Base-by-base conservation (phyloP, 2,329 filamentous ascomycete species). In the Pyrenophora teres region DNA sequence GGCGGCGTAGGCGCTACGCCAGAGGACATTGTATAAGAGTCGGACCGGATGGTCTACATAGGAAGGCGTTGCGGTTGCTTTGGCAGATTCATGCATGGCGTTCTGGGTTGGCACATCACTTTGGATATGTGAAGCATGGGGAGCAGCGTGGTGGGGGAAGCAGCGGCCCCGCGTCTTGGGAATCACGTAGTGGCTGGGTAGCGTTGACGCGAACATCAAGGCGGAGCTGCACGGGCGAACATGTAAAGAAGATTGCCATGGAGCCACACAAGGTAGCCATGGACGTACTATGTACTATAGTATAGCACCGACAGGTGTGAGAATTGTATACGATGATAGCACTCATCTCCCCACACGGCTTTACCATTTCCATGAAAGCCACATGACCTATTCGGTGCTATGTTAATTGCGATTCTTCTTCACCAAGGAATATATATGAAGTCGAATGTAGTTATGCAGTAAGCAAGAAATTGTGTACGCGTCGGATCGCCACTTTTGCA, bases 51-150 rank as follows among this genome's bases (percentile, higher is more conserved):
- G 35, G 50, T 51, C 43, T 56, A 41, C 41, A 60, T 58, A 51
- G 59, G 59, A 51, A 55, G 59, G 63, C 63, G 63, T 65, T 66
- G 62, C 47, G 62, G 56, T 61, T 44, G 56, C 44, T 60, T 52
- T 21, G 48, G 35, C 47, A 59, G 49, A 39, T 60, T 64, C 50
- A 61, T 57, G 56, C 62, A 59, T 59, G 62, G 62, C 62, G 62
- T 67, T 67, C 52, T 63, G 56, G 60, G 50, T 58, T 57, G 49
- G 45, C 46, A 52, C 36, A 57, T 40, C 38, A 52, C 30, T 52
- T 57, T 52, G 50, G 50, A 48, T 50, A 53, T 15, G 50, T 40
- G 36, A 30, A 41, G 46, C 36, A 43, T 44, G 15, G 31, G 35
- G 31, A 49, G 40, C 35, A 52, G 40, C 45, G 38, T 15, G 15